Percentiles rank a stretch among this genome's conserved stretches.
phyloP scores from a whole-genome alignment of 495 filamentous ascomycete genomes.

The Neurospora sp. region DNA sequence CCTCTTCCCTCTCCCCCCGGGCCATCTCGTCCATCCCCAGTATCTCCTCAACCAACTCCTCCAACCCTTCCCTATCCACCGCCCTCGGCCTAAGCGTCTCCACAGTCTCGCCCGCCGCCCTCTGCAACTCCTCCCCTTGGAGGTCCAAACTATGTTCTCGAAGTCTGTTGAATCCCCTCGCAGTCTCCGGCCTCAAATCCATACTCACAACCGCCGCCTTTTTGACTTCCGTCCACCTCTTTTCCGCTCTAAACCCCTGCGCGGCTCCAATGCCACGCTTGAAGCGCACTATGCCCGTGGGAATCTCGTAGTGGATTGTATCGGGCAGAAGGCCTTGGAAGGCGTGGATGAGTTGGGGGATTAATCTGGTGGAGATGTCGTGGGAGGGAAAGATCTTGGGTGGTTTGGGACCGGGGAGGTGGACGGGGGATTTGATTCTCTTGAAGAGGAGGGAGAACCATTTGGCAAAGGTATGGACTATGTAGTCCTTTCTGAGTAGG shows the following conservation, averaged over 20 bases:
- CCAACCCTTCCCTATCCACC: not conserved
- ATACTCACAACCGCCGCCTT: not conserved
- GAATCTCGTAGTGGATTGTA: conserved; percentile 21
- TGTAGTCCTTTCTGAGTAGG: not conserved
- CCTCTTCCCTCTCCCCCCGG: not conserved
- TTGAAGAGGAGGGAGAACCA: conserved; percentile 16
- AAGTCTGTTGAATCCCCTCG: not conserved
- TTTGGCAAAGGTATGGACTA: not conserved
- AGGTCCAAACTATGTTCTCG: not conserved
- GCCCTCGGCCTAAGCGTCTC: not conserved
- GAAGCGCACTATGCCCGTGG: conserved; percentile 12
- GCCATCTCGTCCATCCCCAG: not conserved
- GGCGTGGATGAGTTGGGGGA: conserved; percentile 38
- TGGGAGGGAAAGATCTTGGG: not conserved
- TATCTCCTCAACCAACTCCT: not conserved
- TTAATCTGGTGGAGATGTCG: conserved; percentile 9
- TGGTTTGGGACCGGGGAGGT: not conserved
- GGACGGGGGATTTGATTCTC: not conserved
- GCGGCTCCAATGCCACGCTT: not conserved
- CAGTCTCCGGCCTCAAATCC: not conserved
- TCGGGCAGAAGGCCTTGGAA: conserved; percentile 40
- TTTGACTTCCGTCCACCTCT: not conserved
- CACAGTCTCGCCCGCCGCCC: not conserved
- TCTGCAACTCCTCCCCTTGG: not conserved
- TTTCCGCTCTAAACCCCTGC: not conserved